Conservation (phyloP, 495 filamentous ascomycete species). For the Neurospora sp. region DNA sequence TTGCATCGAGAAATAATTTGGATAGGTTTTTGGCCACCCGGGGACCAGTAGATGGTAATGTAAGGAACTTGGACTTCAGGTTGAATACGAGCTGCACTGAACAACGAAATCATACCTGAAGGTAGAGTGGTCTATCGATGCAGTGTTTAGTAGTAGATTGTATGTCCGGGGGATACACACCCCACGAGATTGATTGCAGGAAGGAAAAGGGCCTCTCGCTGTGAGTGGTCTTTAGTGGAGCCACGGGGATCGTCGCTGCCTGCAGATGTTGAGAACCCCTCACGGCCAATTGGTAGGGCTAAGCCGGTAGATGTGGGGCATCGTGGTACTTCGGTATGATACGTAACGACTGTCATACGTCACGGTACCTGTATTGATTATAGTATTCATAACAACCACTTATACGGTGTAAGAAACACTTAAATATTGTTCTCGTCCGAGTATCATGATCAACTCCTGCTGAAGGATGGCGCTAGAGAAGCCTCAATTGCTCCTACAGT, state of each 20-base stretch:
- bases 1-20: background rate
- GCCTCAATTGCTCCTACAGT: background rate
- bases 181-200: background rate
- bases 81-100: background rate
- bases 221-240: background rate
- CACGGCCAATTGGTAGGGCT: background rate
- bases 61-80: background rate
- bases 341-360: background rate
- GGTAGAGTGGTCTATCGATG: background rate
- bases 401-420: background rate
- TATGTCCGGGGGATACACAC: background rate
- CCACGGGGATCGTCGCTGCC: background rate
- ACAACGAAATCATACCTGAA: background rate
- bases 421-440: background rate
- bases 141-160: background rate
- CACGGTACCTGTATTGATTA: background rate
- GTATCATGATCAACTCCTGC: background rate
- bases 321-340: background rate
- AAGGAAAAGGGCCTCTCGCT: background rate
- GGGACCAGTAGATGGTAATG: background rate
- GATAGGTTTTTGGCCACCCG: background rate
- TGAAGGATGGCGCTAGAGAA: background rate
- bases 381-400: background rate
- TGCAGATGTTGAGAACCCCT: background rate
- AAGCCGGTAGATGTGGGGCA: background rate